A percentile compares a stretch with the other conserved stretches of the same genome.
Conservation (phyloP, 768 basidiomycete species). For the Suillus decipiens region DNA sequence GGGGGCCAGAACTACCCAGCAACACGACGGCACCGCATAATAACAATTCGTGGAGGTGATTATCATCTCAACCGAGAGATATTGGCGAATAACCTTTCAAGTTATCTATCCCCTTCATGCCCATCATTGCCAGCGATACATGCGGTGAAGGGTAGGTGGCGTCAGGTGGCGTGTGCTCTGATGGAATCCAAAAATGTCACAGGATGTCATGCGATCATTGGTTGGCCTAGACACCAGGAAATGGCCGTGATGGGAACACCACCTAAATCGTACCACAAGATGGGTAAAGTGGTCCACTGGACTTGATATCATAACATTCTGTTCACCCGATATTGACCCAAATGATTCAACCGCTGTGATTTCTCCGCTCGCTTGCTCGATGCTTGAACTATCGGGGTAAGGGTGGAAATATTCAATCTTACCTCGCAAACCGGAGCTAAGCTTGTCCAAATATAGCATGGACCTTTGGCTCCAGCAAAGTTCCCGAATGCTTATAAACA, state of each 20-base stretch:
- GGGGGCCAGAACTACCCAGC: background rate
- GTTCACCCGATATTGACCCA: background rate
- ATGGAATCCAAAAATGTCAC: background rate
- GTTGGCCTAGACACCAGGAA: slow-evolving; percentile 1
- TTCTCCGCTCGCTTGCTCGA: background rate
- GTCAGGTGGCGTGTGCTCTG: background rate
- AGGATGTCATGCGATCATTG: background rate
- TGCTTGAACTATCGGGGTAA: background rate
- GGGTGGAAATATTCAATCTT: background rate
- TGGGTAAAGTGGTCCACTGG: background rate
- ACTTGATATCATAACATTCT: background rate
- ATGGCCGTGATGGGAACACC: slow-evolving; percentile 5
- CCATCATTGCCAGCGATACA: background rate
- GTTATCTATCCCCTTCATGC: background rate
- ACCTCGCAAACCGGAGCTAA: background rate
- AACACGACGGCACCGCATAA: background rate
- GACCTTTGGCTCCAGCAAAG: background rate
- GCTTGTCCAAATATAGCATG: background rate
- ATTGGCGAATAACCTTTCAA: background rate
- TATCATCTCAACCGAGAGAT: background rate
- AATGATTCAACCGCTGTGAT: background rate
- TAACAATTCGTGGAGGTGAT: background rate
- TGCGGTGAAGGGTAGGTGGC: slow-evolving; percentile 1
- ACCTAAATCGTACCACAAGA: background rate
- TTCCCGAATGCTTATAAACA: background rate